phyloP scores from a whole-genome alignment of 2,329 filamentous ascomycete species.

The Trichophyton rubrum region DNA sequence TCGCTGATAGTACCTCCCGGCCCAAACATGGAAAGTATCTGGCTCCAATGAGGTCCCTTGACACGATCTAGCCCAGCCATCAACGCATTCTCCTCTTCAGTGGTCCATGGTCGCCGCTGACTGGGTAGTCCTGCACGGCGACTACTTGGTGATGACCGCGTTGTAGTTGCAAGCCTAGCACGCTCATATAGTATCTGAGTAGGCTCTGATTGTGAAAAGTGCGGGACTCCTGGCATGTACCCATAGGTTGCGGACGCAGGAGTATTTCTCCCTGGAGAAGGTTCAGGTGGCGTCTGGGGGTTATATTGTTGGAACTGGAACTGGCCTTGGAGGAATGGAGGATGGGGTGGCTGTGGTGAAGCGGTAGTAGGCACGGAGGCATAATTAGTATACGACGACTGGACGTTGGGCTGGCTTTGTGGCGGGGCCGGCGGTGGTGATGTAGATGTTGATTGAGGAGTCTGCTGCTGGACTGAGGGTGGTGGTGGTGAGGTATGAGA shows the following conservation, averaged over 20 bases:
- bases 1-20: constrained; percentile 66
- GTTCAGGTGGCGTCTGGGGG: constrained; percentile 20
- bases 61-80: constrained; percentile 82
- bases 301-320: constrained; percentile 34
- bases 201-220: constrained; percentile 36
- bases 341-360: constrained; percentile 53
- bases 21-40: constrained; percentile 76
- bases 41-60: constrained; percentile 85
- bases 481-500: constrained; percentile 12
- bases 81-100: constrained; percentile 78
- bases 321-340: constrained; percentile 31
- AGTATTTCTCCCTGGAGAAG: constrained; percentile 22
- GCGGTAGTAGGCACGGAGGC: constrained; percentile 62
- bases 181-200: constrained; percentile 48
- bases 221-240: constrained; percentile 36
- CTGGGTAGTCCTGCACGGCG: constrained; percentile 42
- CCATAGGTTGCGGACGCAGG: constrained; percentile 29
- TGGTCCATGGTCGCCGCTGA: constrained; percentile 68
- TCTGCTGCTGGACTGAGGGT: constrained; percentile 15
- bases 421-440: constrained; percentile 7
- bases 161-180: constrained; percentile 43
- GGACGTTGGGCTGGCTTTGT: constrained; percentile 7
- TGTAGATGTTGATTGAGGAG: neutral
- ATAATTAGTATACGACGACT: constrained; percentile 4
- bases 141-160: constrained; percentile 42